Evolutionary conservation across 2,329 filamentous ascomycete genomes (phyloP).

Genomic region (Beauveria asiatica): DNA sequence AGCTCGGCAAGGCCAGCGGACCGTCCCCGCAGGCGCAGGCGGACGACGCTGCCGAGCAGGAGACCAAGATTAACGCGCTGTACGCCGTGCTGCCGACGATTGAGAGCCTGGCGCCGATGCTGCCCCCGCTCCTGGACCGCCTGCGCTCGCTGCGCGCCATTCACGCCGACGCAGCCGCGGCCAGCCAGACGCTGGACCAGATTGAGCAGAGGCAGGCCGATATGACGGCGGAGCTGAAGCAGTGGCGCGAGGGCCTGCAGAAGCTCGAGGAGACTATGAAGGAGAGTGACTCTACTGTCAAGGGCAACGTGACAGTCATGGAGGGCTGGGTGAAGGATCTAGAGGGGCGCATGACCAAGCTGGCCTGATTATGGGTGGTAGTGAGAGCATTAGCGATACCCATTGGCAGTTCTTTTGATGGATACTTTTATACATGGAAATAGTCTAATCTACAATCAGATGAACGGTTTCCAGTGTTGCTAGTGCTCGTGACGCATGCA

Average conservation of each 20-base stretch:
- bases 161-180: slow-evolving; percentile 78
- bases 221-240: slow-evolving; percentile 73
- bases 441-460: background rate
- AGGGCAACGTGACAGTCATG: slow-evolving; percentile 74
- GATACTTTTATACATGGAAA: background rate
- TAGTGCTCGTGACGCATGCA: too few relatives aligned
- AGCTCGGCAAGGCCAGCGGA: slow-evolving; percentile 36
- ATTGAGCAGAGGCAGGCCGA: slow-evolving; percentile 74
- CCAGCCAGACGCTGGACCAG: slow-evolving; percentile 65
- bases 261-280: slow-evolving; percentile 69
- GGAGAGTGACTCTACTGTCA: slow-evolving; percentile 61
- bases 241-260: slow-evolving; percentile 74
- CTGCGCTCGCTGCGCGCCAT: slow-evolving; percentile 75
- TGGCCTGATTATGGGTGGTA: slow-evolving; percentile 26
- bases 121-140: slow-evolving; percentile 78
- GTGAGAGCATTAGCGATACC: slow-evolving; percentile 6
- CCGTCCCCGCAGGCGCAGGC: slow-evolving; percentile 28
- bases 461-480: background rate
- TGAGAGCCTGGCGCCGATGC: slow-evolving; percentile 72
- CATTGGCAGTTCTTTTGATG: slow-evolving; percentile 2
- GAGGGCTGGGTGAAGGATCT: slow-evolving; percentile 83
- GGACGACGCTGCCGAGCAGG: slow-evolving; percentile 56
- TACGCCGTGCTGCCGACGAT: slow-evolving; percentile 86
- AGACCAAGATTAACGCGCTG: slow-evolving; percentile 81
- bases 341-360: slow-evolving; percentile 63